Evolutionary conservation across 1,139 yeast genomes (phyloP), one percentile per base, ranked within the genome.

Genomic region (Yamadazyma siamensis): DNA sequence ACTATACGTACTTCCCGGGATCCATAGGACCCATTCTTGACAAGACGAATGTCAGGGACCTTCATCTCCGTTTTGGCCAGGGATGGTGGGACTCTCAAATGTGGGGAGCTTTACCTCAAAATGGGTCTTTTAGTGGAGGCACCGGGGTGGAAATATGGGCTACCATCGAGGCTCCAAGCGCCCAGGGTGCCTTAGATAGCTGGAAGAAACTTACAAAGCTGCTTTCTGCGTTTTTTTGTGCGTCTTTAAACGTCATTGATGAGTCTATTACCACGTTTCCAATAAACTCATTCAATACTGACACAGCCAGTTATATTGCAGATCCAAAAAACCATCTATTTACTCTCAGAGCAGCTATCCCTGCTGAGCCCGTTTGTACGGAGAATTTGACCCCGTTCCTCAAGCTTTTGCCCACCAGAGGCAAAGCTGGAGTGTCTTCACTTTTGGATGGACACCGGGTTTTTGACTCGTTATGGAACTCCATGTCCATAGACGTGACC

Each of bases 111-210:
- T 67, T 86, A 29, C 96, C 96, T 0, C 61, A 65, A 28, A 61
- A 76, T 44, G 99, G 99, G 0, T 50, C 57, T 9, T 64, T 60
- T 34, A 71, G 89, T 32, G 98, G 98, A 14, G 98, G 98, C 2
- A 84, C 94, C 3, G 99, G 99, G 20, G 96, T 91, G 8, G 99
- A 94, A 54, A 52, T 91, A 8, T 86, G 94, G 86, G 94, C 96
- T 0, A 70, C 79, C 28, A 72, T 91, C 15, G 94, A 83, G 48
- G 91, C 94, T 0, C 59, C 57, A 1, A 49, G 67, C 18, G 58
- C 71, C 26, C 65, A 61, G 1, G 72, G 65, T 5, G 94, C 94
- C 2, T 69, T 71, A 39, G 44, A 59, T 4, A 66, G 74, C 29
- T 94, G 98, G 98, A 68, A 63, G 38, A 64, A 68, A 29, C 63